These are phyloP conservation scores for Coemansia sp. DNA, from an alignment of 192 early-diverging fungal species.

Conservation along the genomic window DNA sequence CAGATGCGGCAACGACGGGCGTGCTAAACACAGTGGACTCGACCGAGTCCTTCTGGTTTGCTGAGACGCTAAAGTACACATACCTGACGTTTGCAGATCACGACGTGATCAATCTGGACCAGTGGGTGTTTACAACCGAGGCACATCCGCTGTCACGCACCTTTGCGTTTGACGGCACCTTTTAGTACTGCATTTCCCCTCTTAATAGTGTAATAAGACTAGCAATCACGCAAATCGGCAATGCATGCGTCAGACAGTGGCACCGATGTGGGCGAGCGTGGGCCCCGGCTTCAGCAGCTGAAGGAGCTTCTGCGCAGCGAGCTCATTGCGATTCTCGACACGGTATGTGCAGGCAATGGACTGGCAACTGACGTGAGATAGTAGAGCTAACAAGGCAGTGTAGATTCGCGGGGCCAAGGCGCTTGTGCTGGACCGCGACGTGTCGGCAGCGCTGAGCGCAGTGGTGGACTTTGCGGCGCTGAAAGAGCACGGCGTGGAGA, in stretches of 20 bases:
- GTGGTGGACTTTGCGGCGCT: constrained; percentile 86
- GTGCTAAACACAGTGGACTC: constrained; percentile 35
- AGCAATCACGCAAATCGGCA: neutral
- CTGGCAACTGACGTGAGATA: neutral
- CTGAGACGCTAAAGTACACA: constrained; percentile 91
- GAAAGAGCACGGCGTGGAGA: constrained; percentile 96
- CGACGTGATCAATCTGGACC: constrained; percentile 65
- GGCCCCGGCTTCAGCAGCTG: constrained; percentile 33
- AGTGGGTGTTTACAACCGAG: constrained; percentile 95
- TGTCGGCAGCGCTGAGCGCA: constrained; percentile 80
- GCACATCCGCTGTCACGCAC: constrained; percentile 74
- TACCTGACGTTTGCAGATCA: constrained; percentile 81
- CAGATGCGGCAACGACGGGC: constrained; percentile 31
- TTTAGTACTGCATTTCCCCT: constrained; percentile 8
- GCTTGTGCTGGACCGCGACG: constrained; percentile 81
- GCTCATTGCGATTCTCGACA: constrained; percentile 49
- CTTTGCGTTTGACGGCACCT: constrained; percentile 40
- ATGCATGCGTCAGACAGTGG: constrained; percentile 3
- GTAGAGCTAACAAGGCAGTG: neutral
- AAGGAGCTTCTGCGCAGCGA: constrained; percentile 44
- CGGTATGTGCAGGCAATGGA: constrained; percentile 19
- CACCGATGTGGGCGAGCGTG: constrained; percentile 5
- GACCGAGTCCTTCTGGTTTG: constrained; percentile 78
- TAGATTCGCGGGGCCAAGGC: constrained; percentile 91
- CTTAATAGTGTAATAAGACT: neutral